Base-by-base conservation (phyloP, 345 rosid genomes). In the Brassica juncea region DNA sequence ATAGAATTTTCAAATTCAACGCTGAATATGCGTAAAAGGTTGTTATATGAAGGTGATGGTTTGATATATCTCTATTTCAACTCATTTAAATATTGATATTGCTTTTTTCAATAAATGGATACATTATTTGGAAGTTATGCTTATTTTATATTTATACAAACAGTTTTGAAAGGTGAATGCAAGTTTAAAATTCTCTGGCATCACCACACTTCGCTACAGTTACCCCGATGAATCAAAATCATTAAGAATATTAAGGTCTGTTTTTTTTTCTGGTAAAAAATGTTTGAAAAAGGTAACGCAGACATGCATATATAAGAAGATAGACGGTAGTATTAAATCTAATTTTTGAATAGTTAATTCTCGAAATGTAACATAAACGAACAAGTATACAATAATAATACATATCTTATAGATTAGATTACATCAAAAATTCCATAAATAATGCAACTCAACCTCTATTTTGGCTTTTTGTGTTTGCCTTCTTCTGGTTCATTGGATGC, bases 381-480 rank as follows among this genome's bases (percentile, higher is more conserved):
- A 60, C 74, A 47, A 67, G 70, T 68, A 67, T 77, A 77, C 81
- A 77, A 72, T 66, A 59, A 77, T 66, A 66, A 76, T 59, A 66
- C 67, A 63, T 71, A 72, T 67, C 66, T 35, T 72, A 76, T 35
- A 61, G 75, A 67, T 60, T 71, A 72, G 75, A 67, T 73, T 62
- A 82, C 39, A 63, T 72, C 77, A 52, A 72, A 67, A 72, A 59
- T 8, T 30, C 59, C 39, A 71, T 59, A 81, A 81, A 83, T 67
- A 76, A 84, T 74, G 81, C 70, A 67, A 78, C 81, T 74, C 83
- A 87, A 84, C 88, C 80, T 66, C 63, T 84, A 80, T 81, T 87
- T 85, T 87, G 90, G 85, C 85, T 58, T 70, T 68, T 72, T 84
- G 84, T 80, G 83, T 81, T 85, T 83, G 77, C 73, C 80, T 79